These are phyloP conservation scores for Imleria badia DNA, from an alignment of 768 basidiomycete species.

Conservation along the genomic window DNA sequence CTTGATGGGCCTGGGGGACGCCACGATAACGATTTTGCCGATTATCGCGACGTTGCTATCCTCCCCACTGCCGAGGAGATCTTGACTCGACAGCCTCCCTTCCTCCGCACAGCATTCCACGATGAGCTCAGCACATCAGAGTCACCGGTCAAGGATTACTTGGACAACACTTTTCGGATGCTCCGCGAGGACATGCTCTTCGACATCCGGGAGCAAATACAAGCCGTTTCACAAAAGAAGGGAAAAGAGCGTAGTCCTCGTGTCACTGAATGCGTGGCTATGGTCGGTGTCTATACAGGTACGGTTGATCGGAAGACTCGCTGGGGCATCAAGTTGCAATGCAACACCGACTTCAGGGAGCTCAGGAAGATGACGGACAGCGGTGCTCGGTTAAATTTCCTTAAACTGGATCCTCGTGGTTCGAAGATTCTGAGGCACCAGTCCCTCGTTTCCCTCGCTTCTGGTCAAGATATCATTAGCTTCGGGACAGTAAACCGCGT, in stretches of 20 bases:
- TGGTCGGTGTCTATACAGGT: constrained; percentile 38
- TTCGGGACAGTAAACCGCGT: constrained; percentile 57
- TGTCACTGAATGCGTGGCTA: constrained; percentile 26
- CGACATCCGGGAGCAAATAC: constrained; percentile 54
- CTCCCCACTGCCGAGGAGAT: constrained; percentile 65
- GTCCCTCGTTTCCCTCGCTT: constrained; percentile 51
- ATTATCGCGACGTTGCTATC: constrained; percentile 56
- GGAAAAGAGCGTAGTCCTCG: constrained; percentile 36
- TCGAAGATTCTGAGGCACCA: constrained; percentile 49
- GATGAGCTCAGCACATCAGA: constrained; percentile 20
- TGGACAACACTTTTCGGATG: constrained; percentile 67
- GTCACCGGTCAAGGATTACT: constrained; percentile 40
- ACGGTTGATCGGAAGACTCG: constrained; percentile 24
- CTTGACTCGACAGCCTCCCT: constrained; percentile 42
- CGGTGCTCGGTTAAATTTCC: constrained; percentile 35
- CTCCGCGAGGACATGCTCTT: constrained; percentile 63
- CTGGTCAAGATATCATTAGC: constrained; percentile 46
- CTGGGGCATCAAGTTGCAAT: constrained; percentile 44
- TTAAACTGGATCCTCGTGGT: constrained; percentile 31
- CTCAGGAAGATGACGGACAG: constrained; percentile 26
- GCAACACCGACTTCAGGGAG: constrained; percentile 35
- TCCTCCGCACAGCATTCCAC: constrained; percentile 41
- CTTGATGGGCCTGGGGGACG: constrained; percentile 53
- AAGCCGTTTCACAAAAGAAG: constrained; percentile 38
- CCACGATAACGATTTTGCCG: constrained; percentile 64